phyloP scores from a whole-genome alignment of 768 basidiomycete species.

The Trametes villosa region DNA sequence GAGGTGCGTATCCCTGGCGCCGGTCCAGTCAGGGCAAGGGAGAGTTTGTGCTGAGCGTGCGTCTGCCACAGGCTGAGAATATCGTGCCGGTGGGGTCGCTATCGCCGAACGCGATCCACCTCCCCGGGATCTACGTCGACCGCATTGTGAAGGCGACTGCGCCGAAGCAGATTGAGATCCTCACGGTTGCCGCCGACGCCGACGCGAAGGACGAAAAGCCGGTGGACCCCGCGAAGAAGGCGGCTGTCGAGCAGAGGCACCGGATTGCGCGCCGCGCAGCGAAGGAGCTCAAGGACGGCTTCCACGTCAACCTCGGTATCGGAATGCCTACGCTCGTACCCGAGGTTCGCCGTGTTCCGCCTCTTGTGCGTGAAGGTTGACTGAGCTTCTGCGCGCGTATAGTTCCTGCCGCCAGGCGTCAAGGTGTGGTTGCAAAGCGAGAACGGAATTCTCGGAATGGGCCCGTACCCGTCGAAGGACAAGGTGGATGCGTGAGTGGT shows the following conservation, averaged over 20 bases:
- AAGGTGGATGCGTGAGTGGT: constrained; percentile 76
- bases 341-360: constrained; percentile 41
- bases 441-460: constrained; percentile 89
- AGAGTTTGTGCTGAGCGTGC: constrained; percentile 1
- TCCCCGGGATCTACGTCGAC: constrained; percentile 88
- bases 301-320: constrained; percentile 87
- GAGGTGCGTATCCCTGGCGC: constrained; percentile 52
- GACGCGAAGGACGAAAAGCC: constrained; percentile 29
- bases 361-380: not conserved
- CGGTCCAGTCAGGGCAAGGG: no score
- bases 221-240: constrained; percentile 48
- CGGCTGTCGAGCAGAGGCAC: constrained; percentile 59
- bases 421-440: constrained; percentile 92
- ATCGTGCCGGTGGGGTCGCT: constrained; percentile 85
- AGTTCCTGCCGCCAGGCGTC: constrained; percentile 68
- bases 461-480: constrained; percentile 83
- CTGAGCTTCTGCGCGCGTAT: not conserved
- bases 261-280: constrained; percentile 87
- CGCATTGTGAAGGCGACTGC: constrained; percentile 80
- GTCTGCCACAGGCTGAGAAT: constrained; percentile 70
- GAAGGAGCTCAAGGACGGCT: constrained; percentile 87
- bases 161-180: constrained; percentile 78
- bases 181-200: constrained; percentile 63
- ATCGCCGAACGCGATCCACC: constrained; percentile 80
- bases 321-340: constrained; percentile 92